Evolutionary conservation across 2,329 filamentous ascomycete species (phyloP), one percentile per base, ranked within the genome.

Genomic region (Exserohilum rostratum): DNA sequence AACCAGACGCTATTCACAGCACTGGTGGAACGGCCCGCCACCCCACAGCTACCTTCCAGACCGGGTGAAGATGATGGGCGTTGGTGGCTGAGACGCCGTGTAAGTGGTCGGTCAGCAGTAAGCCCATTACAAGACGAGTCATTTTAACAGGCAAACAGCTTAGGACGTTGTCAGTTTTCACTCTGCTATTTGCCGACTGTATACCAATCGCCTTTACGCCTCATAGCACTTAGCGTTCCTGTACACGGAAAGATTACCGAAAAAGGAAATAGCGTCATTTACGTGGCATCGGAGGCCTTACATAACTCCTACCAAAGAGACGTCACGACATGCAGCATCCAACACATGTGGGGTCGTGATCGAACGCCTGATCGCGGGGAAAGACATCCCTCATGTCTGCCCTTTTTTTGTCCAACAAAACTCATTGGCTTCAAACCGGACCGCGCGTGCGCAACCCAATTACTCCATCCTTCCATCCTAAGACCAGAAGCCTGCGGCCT

Each of bases 291-390:
- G 43, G 43, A 46, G 30, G 43, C 43, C 43, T 46, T 46, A 35
- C 31, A 35, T 35, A n/a, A 15, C n/a, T 35, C 15, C 20, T 35
- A 46, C 31, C 10, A 35, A 33, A 45, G 10, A n/a, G 15, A 46
- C 31, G 31, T 46, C 43, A 46, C 31, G 20, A 35, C 31, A 11
- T 17, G 31, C 43, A 27, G 43, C 2, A 35, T 33, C 31, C 6
- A 20, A 33, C n/a, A 20, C 25, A 38, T n/a, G 27, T 42, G 20
- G n/a, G 31, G 20, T 46, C 34, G 5, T 7, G 25, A 10, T 66
- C 58, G 61, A 58, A 60, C 25, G 45, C 45, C 68, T 59, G 58
- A 58, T 55, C 11, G 43, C n/a, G 43, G 43, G 30, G 43, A 27
- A 34, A 35, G 20, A 6, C 25, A 15, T 20, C 27, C 10, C 4